These are phyloP conservation scores for Discostella pseudostelligera DNA, from an alignment of 108 stramenopile species.

Conservation along the genomic window DNA sequence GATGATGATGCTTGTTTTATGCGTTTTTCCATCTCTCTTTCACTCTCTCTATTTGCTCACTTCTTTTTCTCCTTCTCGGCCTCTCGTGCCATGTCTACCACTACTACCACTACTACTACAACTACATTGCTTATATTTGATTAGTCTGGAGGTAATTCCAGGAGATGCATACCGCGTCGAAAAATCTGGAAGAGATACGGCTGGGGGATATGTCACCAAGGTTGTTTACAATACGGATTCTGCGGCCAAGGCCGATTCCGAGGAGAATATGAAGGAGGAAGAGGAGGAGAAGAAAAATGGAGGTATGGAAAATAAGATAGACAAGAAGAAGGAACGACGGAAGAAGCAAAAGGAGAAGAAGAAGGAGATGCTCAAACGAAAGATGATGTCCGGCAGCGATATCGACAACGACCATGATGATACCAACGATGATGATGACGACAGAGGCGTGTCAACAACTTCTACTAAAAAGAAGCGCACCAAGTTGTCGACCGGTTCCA, in stretches of 20 bases:
- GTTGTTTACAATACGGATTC: slow-evolving; percentile 18
- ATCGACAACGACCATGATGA: background rate
- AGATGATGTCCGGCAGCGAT: background rate
- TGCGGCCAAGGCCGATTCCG: background rate
- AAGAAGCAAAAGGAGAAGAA: slow-evolving; percentile 3
- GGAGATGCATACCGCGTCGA: slow-evolving; percentile 55
- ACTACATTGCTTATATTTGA: too few species aligned
- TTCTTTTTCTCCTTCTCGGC: too few species aligned
- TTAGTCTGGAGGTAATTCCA: slow-evolving; percentile 69
- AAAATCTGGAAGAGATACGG: slow-evolving; percentile 27
- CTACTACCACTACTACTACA: too few species aligned
- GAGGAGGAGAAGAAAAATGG: too few species aligned
- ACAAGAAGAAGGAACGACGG: slow-evolving; percentile 19
- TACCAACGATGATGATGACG: background rate
- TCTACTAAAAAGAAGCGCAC: background rate
- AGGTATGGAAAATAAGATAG: slow-evolving; percentile 21
- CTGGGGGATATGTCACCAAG: slow-evolving; percentile 35
- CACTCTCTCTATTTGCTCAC: too few species aligned
- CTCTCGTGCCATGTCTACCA: too few species aligned
- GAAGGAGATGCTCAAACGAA: background rate
- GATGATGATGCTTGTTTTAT: too few species aligned
- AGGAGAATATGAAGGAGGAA: slow-evolving; percentile 7
- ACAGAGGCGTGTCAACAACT: background rate
- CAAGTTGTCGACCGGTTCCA: background rate
- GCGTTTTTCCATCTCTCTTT: too few species aligned